Evolutionary conservation across 495 filamentous ascomycete species (phyloP).

Genomic region (Umbilicaria muhlenbergii): DNA sequence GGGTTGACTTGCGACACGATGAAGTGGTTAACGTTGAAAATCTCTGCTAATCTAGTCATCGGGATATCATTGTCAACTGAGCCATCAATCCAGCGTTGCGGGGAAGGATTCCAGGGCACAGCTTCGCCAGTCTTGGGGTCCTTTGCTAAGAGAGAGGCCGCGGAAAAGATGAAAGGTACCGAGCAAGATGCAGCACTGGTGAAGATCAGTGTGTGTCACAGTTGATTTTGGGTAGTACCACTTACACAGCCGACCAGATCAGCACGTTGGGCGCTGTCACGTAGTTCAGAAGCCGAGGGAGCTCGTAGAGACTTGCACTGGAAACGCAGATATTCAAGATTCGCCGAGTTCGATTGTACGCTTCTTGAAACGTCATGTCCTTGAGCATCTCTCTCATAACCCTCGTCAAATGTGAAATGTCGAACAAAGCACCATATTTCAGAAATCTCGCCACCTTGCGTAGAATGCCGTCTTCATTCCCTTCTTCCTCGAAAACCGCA

Average conservation of each 20-base stretch:
- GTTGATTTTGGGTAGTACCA: slow-evolving; percentile 3
- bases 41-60: slow-evolving; percentile 78
- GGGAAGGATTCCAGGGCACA: slow-evolving; percentile 68
- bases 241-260: slow-evolving; percentile 89
- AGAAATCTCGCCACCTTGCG: slow-evolving; percentile 59
- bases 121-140: slow-evolving; percentile 66
- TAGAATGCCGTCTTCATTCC: slow-evolving; percentile 49
- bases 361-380: slow-evolving; percentile 88
- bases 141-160: slow-evolving; percentile 65
- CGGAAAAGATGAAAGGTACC: slow-evolving; percentile 72
- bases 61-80: slow-evolving; percentile 90
- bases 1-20: slow-evolving; percentile 96
- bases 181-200: slow-evolving; percentile 74
- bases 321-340: slow-evolving; percentile 92
- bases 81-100: slow-evolving; percentile 79
- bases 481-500: slow-evolving; percentile 64
- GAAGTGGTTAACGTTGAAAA: slow-evolving; percentile 98
- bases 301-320: slow-evolving; percentile 70
- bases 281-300: slow-evolving; percentile 79
- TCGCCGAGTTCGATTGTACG: slow-evolving; percentile 77
- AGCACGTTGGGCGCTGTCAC: slow-evolving; percentile 85
- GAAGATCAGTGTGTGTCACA: slow-evolving; percentile 10
- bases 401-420: slow-evolving; percentile 61
- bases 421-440: slow-evolving; percentile 68
- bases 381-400: slow-evolving; percentile 71